Evolutionary conservation across 2,329 filamentous ascomycete species (phyloP).

Genomic region (Colletotrichum godetiae): DNA sequence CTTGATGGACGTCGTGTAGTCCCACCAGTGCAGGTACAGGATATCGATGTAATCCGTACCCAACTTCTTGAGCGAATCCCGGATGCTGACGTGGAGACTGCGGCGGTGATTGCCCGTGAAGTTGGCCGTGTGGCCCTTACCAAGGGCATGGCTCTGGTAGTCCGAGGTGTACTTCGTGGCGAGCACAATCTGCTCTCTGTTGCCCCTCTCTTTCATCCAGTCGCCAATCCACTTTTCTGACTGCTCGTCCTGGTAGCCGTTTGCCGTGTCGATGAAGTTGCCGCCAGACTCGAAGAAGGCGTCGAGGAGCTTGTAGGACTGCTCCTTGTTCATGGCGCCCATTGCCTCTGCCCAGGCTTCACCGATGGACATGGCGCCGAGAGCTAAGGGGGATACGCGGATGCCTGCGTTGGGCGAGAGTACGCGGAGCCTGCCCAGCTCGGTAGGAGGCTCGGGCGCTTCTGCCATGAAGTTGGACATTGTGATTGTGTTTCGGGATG

Average conservation of each 20-base stretch:
- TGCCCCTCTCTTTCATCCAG: constrained; percentile 61
- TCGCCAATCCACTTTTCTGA: constrained; percentile 70
- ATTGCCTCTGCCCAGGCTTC: constrained; percentile 56
- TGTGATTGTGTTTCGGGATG: neutral
- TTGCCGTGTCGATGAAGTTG: constrained; percentile 76
- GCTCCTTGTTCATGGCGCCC: constrained; percentile 65
- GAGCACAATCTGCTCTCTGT: constrained; percentile 64
- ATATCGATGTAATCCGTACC: constrained; percentile 57
- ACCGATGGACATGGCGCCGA: constrained; percentile 66
- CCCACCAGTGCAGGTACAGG: constrained; percentile 58
- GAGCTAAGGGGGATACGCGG: constrained; percentile 62
- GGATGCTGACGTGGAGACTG: constrained; percentile 53
- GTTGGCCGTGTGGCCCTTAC: constrained; percentile 53
- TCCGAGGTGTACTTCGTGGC: constrained; percentile 68
- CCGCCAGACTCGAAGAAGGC: constrained; percentile 68
- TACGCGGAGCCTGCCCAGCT: constrained; percentile 63
- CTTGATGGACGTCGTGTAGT: constrained; percentile 52
- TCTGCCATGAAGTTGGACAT: constrained; percentile 29
- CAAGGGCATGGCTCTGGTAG: constrained; percentile 51
- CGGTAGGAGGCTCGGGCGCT: constrained; percentile 55
- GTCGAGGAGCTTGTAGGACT: constrained; percentile 68
- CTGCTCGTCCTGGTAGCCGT: constrained; percentile 67
- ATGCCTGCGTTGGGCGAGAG: constrained; percentile 61
- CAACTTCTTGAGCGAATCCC: constrained; percentile 57
- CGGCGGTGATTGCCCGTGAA: constrained; percentile 55